phyloP scores from a whole-genome alignment of 495 filamentous ascomycete species.

The Xylona heveae region DNA sequence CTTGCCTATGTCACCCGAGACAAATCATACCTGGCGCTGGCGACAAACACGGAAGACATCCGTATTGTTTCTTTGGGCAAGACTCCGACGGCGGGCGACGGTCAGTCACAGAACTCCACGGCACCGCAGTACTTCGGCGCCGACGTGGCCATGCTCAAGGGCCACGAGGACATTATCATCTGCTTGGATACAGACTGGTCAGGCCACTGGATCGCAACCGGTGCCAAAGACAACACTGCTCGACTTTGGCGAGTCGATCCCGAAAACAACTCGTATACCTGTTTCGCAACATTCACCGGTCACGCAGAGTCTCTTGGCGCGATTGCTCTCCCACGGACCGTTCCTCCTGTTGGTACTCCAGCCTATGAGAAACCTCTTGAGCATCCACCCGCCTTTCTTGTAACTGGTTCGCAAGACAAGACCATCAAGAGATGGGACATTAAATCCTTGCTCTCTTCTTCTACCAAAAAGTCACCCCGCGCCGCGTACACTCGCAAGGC shows the following conservation, averaged over 20 bases:
- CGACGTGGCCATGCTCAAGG: constrained; percentile 64
- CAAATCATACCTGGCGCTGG: constrained; percentile 63
- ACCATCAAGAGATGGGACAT: constrained; percentile 86
- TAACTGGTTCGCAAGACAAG: constrained; percentile 85
- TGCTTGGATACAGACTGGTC: constrained; percentile 90
- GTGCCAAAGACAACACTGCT: constrained; percentile 89
- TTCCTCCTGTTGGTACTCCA: constrained; percentile 39
- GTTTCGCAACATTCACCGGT: constrained; percentile 62
- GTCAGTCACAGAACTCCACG: constrained; percentile 7
- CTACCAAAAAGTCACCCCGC: constrained; percentile 21
- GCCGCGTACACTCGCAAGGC: constrained; percentile 64
- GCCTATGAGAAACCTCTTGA: constrained; percentile 44
- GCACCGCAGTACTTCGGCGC: constrained; percentile 55
- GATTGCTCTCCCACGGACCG: constrained; percentile 51
- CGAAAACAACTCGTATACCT: constrained; percentile 47
- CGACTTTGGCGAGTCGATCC: constrained; percentile 81
- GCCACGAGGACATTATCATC: constrained; percentile 89
- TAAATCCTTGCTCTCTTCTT: too few species aligned
- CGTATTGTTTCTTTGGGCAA: constrained; percentile 49
- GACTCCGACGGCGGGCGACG: constrained; percentile 14
- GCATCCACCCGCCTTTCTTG: constrained; percentile 59
- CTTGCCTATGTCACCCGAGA: constrained; percentile 64
- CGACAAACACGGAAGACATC: constrained; percentile 88
- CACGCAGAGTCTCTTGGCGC: constrained; percentile 94
- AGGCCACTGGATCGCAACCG: constrained; percentile 87